Conservation (phyloP, 371 early-diverging fungal genomes). For the Coemansia sp. region DNA sequence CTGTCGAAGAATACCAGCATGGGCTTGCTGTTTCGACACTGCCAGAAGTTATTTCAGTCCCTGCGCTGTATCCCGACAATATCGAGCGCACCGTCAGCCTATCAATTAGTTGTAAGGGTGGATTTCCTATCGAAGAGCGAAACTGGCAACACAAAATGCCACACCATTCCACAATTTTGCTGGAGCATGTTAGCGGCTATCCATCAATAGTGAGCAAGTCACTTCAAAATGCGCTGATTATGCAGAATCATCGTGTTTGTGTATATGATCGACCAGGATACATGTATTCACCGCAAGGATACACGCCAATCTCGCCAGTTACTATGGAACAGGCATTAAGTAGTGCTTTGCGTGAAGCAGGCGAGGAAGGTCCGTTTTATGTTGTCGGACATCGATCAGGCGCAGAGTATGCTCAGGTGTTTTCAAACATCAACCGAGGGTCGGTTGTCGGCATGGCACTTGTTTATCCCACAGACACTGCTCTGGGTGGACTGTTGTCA, state of each 20-base stretch:
- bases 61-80: constrained; percentile 10
- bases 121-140: background rate
- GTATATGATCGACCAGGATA: constrained; percentile 42
- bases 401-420: constrained; percentile 29
- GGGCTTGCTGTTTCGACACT: background rate
- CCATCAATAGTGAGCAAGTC: constrained; percentile 28
- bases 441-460: constrained; percentile 32
- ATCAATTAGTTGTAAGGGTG: constrained; percentile 24
- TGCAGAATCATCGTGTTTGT: constrained; percentile 33
- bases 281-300: constrained; percentile 43
- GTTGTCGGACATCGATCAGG: constrained; percentile 40
- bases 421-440: constrained; percentile 8
- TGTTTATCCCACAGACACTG: constrained; percentile 21
- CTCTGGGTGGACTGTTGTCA: constrained; percentile 15
- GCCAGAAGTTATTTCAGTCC: background rate
- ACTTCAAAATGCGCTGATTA: constrained; percentile 12
- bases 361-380: constrained; percentile 34
- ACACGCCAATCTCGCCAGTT: constrained; percentile 10
- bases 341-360: constrained; percentile 3
- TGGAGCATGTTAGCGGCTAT: constrained; percentile 33
- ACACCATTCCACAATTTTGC: constrained; percentile 19
- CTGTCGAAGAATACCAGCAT: constrained; percentile 9
- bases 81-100: constrained; percentile 9
- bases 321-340: constrained; percentile 19
- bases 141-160: constrained; percentile 7